Evolutionary conservation across 148 eudicot genomes (phyloP).

Genomic region (Rhododendron ferrugineum): DNA sequence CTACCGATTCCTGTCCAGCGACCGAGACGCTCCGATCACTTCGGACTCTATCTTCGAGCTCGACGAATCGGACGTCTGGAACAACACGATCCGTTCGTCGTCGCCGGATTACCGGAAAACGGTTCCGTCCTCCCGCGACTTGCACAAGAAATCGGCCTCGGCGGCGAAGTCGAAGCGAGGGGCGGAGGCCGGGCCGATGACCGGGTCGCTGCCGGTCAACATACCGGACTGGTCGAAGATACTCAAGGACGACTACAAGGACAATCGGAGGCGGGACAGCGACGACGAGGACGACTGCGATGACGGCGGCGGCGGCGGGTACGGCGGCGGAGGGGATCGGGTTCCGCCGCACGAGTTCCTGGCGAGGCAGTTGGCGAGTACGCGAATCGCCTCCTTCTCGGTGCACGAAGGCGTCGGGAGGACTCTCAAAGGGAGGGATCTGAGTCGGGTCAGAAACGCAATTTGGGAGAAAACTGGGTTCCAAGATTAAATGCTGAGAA

Average conservation of each 20-base stretch:
- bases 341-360: constrained; percentile 72
- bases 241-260: constrained; percentile 37
- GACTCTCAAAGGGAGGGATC: constrained; percentile 70
- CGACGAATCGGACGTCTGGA: constrained; percentile 62
- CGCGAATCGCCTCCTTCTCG: constrained; percentile 54
- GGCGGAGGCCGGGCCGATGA: constrained; percentile 8
- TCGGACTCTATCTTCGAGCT: constrained; percentile 32
- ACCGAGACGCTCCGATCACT: not conserved
- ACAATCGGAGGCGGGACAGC: constrained; percentile 9
- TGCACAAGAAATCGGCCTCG: not conserved
- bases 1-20: constrained; percentile 34
- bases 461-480: constrained; percentile 77
- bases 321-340: constrained; percentile 25
- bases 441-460: constrained; percentile 72
- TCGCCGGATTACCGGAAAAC: constrained; percentile 32
- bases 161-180: constrained; percentile 15
- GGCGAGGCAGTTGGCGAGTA: constrained; percentile 49
- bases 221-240: constrained; percentile 69
- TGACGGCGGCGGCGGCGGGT: constrained; percentile 16
- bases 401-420: constrained; percentile 69
- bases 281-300: constrained; percentile 9
- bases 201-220: constrained; percentile 47
- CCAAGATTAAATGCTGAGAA: constrained; percentile 34
- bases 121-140: constrained; percentile 8
- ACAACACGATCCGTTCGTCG: constrained; percentile 20